Evolutionary conservation across 1,284 basidiomycete genomes (phyloP).

Genomic region (Ceratobasidium sp.): DNA sequence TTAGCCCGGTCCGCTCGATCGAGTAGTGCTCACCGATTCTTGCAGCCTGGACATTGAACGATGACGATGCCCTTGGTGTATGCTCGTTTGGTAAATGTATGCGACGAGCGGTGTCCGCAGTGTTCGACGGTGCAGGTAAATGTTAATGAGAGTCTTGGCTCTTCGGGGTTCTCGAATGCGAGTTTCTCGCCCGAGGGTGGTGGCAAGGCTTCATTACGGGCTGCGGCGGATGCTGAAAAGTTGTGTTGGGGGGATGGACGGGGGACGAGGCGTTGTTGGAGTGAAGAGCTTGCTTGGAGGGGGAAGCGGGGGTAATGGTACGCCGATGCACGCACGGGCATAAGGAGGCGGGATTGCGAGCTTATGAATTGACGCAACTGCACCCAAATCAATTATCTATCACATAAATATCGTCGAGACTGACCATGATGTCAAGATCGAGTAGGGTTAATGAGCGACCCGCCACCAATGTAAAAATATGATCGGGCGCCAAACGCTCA

Average conservation of each 20-base stretch:
- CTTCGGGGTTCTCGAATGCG: conserved; percentile 43
- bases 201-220: neutral
- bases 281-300: conserved; percentile 21
- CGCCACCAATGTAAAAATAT: neutral
- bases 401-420: neutral
- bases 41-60: conserved; percentile 89
- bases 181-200: conserved; percentile 11
- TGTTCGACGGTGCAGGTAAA: conserved; percentile 86
- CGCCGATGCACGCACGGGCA: conserved; percentile 1
- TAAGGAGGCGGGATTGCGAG: conserved; percentile 4
- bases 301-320: conserved; percentile 20
- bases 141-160: conserved; percentile 73
- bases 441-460: neutral
- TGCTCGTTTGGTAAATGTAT: conserved; percentile 83
- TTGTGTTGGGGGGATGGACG: neutral
- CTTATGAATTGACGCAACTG: conserved; percentile 26
- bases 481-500: conserved; percentile 17
- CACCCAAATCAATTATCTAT: neutral
- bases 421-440: neutral
- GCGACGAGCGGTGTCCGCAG: conserved; percentile 84
- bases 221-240: neutral
- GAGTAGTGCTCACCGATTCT: conserved; percentile 68
- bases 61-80: conserved; percentile 92
- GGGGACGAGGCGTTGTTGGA: neutral
- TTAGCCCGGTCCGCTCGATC: neutral